Evolutionary conservation across 2,329 filamentous ascomycete species (phyloP).

Genomic region (Nannizziopsis barbatae): DNA sequence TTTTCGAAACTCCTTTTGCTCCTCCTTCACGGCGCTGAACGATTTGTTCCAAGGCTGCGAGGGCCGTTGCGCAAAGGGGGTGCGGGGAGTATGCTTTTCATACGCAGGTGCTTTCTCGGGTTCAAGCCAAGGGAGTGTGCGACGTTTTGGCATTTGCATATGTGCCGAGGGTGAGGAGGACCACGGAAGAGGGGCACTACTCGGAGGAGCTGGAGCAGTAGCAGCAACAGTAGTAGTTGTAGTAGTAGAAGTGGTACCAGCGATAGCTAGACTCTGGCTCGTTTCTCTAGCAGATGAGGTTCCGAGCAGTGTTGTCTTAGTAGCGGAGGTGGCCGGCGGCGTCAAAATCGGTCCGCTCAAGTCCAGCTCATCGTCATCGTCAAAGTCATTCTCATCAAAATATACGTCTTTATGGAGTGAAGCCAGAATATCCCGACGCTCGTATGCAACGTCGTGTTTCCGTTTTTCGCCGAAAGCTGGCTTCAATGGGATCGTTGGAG

Average conservation of each 20-base stretch:
- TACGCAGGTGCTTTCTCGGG: slow-evolving; percentile 14
- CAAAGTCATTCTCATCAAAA: slow-evolving; percentile 66
- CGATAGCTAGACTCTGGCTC: slow-evolving; percentile 23
- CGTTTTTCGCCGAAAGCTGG: slow-evolving; percentile 28
- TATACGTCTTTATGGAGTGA: slow-evolving; percentile 43
- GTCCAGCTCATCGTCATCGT: slow-evolving; percentile 68
- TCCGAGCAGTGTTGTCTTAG: too few relatives aligned
- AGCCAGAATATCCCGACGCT: slow-evolving; percentile 25
- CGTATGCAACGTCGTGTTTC: slow-evolving; percentile 28
- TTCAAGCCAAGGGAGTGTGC: slow-evolving; percentile 51
- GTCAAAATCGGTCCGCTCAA: slow-evolving; percentile 21
- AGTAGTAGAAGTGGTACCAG: slow-evolving; percentile 27
- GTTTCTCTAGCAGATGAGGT: background rate
- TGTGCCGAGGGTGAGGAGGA: slow-evolving; percentile 46
- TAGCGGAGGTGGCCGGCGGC: too few relatives aligned
- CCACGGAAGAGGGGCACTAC: slow-evolving; percentile 57
- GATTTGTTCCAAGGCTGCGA: slow-evolving; percentile 59
- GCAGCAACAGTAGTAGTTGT: slow-evolving; percentile 17
- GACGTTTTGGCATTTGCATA: slow-evolving; percentile 42
- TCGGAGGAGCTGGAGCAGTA: slow-evolving; percentile 29
- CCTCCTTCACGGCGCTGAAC: slow-evolving; percentile 62
- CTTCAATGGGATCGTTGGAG: slow-evolving; percentile 16
- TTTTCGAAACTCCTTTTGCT: slow-evolving; percentile 61
- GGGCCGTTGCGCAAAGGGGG: slow-evolving; percentile 36
- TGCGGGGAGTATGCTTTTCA: slow-evolving; percentile 16